Conservation (phyloP, 768 basidiomycete species). For the Boletus reticulatus region DNA sequence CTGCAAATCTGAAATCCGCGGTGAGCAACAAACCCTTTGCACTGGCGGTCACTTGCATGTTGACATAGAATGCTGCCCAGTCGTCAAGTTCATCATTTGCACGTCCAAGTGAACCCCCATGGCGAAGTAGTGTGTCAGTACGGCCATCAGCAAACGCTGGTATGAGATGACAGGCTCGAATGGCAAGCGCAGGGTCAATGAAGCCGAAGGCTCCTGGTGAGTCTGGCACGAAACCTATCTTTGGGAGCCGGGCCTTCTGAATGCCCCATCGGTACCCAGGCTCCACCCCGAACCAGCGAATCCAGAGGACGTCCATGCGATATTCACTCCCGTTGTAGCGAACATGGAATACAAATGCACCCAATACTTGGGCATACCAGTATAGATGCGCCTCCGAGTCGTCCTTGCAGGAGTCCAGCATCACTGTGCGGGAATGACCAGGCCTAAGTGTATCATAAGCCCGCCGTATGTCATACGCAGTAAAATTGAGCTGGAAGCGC, state of each 20-base stretch:
- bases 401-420: constrained; percentile 18
- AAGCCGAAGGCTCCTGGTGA: constrained; percentile 36
- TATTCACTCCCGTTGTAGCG: not conserved
- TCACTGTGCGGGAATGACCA: constrained; percentile 18
- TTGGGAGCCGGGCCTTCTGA: constrained; percentile 21
- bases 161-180: constrained; percentile 31
- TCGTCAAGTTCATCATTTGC: not conserved
- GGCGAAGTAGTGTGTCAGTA: constrained; percentile 1
- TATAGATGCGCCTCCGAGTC: constrained; percentile 8
- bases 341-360: constrained; percentile 19
- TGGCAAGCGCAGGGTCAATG: constrained; percentile 27
- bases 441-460: constrained; percentile 13
- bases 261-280: constrained; percentile 16
- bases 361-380: constrained; percentile 24
- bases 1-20: not conserved
- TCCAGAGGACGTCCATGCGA: constrained; percentile 35
- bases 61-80: not conserved
- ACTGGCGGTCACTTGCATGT: not conserved
- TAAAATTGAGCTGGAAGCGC: constrained; percentile 10
- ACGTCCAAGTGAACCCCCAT: not conserved
- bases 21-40: not conserved
- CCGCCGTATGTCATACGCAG: constrained; percentile 17
- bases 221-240: constrained; percentile 30
- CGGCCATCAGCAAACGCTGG: constrained; percentile 29
- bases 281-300: constrained; percentile 37